Conservation (phyloP, 176 grass and related monocot species). For the Raddia distichophylla region DNA sequence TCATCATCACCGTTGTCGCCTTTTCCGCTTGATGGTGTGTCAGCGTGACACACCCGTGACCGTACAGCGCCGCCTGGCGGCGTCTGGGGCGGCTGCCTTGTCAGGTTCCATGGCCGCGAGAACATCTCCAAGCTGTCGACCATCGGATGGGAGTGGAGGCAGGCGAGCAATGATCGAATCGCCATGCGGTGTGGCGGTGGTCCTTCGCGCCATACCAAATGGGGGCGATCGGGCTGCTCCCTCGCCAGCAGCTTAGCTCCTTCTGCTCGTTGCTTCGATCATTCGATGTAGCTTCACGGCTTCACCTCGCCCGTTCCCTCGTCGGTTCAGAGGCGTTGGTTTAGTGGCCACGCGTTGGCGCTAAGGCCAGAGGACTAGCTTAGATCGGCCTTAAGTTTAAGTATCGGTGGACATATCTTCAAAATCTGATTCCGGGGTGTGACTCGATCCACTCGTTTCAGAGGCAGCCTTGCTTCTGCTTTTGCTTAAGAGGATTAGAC, state of each 20-base stretch:
- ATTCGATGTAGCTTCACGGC: too few species aligned
- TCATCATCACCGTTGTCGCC: conserved; percentile 18
- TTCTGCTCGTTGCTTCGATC: neutral
- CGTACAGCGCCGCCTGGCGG: conserved; percentile 27
- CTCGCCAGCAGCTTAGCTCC: neutral
- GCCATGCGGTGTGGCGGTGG: neutral
- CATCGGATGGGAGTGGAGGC: conserved; percentile 19
- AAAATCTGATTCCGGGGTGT: too few species aligned
- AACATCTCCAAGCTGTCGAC: conserved; percentile 47
- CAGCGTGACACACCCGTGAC: conserved; percentile 24
- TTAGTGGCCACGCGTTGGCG: neutral
- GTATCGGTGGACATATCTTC: too few species aligned
- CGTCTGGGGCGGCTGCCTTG: conserved; percentile 18
- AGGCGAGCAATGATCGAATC: conserved; percentile 40
- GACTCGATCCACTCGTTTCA: neutral
- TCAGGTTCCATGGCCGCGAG: conserved; percentile 20
- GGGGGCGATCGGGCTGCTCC: conserved; percentile 1
- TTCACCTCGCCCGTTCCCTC: conserved; percentile 3
- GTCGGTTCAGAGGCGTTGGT: neutral
- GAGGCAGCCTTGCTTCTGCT: neutral
- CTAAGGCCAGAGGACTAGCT: too few species aligned
- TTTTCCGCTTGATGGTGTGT: conserved; percentile 10
- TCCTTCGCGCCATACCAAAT: conserved; percentile 5
- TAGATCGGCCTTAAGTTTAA: too few species aligned
- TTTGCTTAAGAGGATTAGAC: neutral